A percentile compares a stretch with the other conserved stretches of the same genome.
phyloP scores from a whole-genome alignment of 2,329 filamentous ascomycete genomes.

The Capronia epimyces region DNA sequence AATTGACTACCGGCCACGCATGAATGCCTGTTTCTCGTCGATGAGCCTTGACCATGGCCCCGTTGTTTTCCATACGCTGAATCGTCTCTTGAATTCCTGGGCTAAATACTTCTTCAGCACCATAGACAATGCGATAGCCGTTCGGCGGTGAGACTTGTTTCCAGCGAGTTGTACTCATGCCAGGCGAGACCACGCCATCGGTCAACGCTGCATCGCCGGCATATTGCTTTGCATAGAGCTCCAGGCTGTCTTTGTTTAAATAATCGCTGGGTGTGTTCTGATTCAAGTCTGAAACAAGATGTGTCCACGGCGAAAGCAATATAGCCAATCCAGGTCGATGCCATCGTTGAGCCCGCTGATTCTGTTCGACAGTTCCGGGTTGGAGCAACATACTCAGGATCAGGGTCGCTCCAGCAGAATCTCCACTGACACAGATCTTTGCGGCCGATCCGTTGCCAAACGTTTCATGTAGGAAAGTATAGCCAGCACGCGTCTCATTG shows the following conservation, averaged over 20 bases:
- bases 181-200: conserved; percentile 60
- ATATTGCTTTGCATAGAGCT: conserved; percentile 67
- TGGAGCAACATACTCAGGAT: conserved; percentile 67
- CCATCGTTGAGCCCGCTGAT: conserved; percentile 28
- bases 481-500: conserved; percentile 63
- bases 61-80: conserved; percentile 49
- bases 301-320: conserved; percentile 76
- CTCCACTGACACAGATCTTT: conserved; percentile 66
- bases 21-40: conserved; percentile 66
- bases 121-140: conserved; percentile 67
- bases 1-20: conserved; percentile 70
- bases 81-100: conserved; percentile 62
- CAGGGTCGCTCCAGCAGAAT: conserved; percentile 73
- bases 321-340: conserved; percentile 56
- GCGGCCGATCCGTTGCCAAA: conserved; percentile 31
- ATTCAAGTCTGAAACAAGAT: conserved; percentile 63
- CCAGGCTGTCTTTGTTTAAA: conserved; percentile 60
- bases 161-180: conserved; percentile 63
- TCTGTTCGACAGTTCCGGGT: conserved; percentile 42
- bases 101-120: conserved; percentile 71
- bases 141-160: conserved; percentile 57
- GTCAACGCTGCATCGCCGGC: conserved; percentile 49
- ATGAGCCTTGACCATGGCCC: conserved; percentile 50
- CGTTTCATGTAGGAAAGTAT: conserved; percentile 37
- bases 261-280: conserved; percentile 69